phyloP scores from a whole-genome alignment of 306 rosid species.

The Astragalus membranaceus region DNA sequence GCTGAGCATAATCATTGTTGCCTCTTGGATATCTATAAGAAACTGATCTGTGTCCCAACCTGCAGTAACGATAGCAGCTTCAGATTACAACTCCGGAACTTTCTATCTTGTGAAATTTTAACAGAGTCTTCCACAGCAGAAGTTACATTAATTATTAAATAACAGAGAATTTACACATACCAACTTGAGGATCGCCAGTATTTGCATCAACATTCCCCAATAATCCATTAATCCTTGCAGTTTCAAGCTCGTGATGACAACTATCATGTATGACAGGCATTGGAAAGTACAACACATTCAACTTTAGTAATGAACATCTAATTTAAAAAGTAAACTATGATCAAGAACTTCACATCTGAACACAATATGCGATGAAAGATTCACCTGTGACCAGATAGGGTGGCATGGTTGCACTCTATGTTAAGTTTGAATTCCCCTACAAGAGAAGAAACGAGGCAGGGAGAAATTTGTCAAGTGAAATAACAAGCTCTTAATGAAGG shows the following conservation, averaged over 20 bases:
- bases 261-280: conserved; percentile 26
- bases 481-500: background rate
- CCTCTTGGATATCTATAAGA: conserved; percentile 83
- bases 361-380: background rate
- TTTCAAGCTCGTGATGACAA: conserved; percentile 95
- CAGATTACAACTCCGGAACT: conserved; percentile 1
- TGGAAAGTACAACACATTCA: background rate
- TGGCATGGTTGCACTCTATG: conserved; percentile 97
- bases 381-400: conserved; percentile 96
- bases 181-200: conserved; percentile 95
- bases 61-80: conserved; percentile 26
- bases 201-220: conserved; percentile 91
- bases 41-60: conserved; percentile 99
- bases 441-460: conserved; percentile 13
- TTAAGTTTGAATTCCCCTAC: conserved; percentile 85
- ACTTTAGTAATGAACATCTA: conserved; percentile 3
- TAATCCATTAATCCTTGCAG: conserved; percentile 85
- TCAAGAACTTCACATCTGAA: background rate
- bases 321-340: conserved; percentile 1
- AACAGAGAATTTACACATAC: conserved; percentile 29
- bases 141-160: background rate
- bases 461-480: background rate
- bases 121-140: background rate
- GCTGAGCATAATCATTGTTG: conserved; percentile 74
- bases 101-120: background rate